These are phyloP conservation scores for Euptelea pleiosperma DNA, from an alignment of 164 flowering plant genomes.

Conservation along the genomic window DNA sequence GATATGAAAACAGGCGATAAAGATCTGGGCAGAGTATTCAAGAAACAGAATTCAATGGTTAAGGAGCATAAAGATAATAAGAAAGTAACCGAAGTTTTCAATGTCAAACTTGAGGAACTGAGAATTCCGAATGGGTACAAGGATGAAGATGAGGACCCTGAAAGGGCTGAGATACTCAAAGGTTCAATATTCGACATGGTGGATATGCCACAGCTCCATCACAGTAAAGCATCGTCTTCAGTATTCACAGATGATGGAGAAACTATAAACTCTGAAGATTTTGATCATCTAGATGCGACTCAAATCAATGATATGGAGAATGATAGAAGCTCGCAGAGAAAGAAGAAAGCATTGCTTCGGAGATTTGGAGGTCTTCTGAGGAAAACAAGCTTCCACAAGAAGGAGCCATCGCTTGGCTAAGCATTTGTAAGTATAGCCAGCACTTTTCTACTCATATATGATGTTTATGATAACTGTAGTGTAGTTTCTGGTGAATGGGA, in stretches of 20 bases:
- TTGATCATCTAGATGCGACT: slow-evolving; percentile 35
- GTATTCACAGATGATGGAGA: slow-evolving; percentile 31
- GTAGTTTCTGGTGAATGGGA: neutral
- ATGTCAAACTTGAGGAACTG: slow-evolving; percentile 36
- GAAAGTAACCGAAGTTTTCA: slow-evolving; percentile 21
- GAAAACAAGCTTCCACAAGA: slow-evolving; percentile 30
- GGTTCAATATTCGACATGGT: slow-evolving; percentile 59
- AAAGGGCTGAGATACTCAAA: slow-evolving; percentile 39
- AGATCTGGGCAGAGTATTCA: slow-evolving; percentile 14
- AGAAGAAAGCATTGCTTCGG: slow-evolving; percentile 51
- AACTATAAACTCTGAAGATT: slow-evolving; percentile 30
- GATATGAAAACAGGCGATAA: slow-evolving; percentile 21
- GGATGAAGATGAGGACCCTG: slow-evolving; percentile 18
- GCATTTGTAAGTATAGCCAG: neutral
- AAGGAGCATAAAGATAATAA: slow-evolving; percentile 22
- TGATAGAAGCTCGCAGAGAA: slow-evolving; percentile 37
- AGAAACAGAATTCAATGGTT: slow-evolving; percentile 12
- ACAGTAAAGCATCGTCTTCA: slow-evolving; percentile 29
- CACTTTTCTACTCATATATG: neutral
- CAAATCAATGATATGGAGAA: slow-evolving; percentile 40
- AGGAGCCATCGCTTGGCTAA: slow-evolving; percentile 17
- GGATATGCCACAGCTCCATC: slow-evolving; percentile 36
- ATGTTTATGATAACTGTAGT: neutral
- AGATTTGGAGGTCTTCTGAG: slow-evolving; percentile 60
- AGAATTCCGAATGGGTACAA: slow-evolving; percentile 19